Base-by-base conservation (phyloP, 805 yeast genomes). In the Hanseniaspora nectarophila region DNA sequence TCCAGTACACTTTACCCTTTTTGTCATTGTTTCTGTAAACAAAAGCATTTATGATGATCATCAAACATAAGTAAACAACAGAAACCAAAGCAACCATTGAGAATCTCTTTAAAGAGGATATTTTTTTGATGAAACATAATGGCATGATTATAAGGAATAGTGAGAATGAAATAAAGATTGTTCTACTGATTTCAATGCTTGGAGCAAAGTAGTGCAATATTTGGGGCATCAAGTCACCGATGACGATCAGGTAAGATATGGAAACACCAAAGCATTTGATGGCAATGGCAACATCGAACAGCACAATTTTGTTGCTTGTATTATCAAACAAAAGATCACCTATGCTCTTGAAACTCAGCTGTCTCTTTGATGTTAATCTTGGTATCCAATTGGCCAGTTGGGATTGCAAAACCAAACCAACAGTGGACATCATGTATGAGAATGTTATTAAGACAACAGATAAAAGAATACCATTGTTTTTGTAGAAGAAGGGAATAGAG, bases 31-130 rank as follows among this genome's bases (percentile, higher is more conserved):
- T 29, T 4, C 34, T 45, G n/a, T 33, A 21, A 31, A 56, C 53
- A 2, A 81, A 38, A 60, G 72, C 85, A 66, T 88, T 95, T n/a
- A 73, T 70, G 16, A 87, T 69, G 1, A 90, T 95, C 53, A 89
- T 69, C 1, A 82, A 60, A 15, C 85, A 77, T 58, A 89, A 72
- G 63, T 89, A 89, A 0, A 76, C 82, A 13, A 88, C 94, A 1
- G 96, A 82, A 5, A 79, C 73, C 21, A 89, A 70, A 1, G 95
- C 96, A 34, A 89, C 70, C 64, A 88, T 68, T 2, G 95, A 85
- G 1, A 96, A 86, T 60, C 85, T 84, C 61, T 85, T 82, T 61
- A 89, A 74, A 9, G 95, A 85, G 62, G 85, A 94, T 55, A 89
- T 72, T 59, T 78, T 79, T 60, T 81, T 76, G 60, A 84, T 71